These are phyloP conservation scores for Colletotrichum chrysophilum DNA, from an alignment of 2,329 filamentous ascomycete species.

Conservation along the genomic window DNA sequence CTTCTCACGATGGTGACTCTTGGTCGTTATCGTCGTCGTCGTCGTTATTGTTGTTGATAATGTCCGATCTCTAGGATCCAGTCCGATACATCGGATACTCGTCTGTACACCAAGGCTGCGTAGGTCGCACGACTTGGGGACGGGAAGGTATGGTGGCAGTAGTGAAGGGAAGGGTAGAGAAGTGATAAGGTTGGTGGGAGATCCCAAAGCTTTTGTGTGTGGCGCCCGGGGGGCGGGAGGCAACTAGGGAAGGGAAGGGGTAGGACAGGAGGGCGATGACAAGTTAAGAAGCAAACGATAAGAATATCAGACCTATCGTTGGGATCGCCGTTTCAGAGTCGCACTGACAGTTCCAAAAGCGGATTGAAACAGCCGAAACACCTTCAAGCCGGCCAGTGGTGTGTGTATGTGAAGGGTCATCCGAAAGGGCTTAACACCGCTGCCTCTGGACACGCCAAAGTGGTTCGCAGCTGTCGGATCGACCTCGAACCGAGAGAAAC, in stretches of 20 bases:
- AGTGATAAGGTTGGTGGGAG: constrained; percentile 19
- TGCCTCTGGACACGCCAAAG: constrained; percentile 25
- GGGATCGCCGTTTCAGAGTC: constrained; percentile 44
- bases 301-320: constrained; percentile 35
- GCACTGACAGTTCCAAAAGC: constrained; percentile 38
- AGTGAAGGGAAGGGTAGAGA: background rate
- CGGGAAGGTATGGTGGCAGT: constrained; percentile 10
- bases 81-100: constrained; percentile 22
- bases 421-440: constrained; percentile 25
- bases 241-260: constrained; percentile 8
- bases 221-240: constrained; percentile 17
- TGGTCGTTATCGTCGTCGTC: background rate
- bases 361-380: constrained; percentile 47
- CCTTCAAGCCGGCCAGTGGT: constrained; percentile 33
- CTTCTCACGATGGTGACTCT: background rate
- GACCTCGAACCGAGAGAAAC: constrained; percentile 23
- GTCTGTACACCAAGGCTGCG: constrained; percentile 19
- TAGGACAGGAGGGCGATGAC: constrained; percentile 16
- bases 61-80: constrained; percentile 20
- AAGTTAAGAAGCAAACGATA: constrained; percentile 25
- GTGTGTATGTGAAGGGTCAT: constrained; percentile 26
- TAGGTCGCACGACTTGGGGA: constrained; percentile 15
- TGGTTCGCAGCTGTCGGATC: constrained; percentile 24
- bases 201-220: constrained; percentile 23
- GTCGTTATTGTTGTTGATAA: background rate